Conservation (phyloP, 257 asterid species). For the Ballota nigra region DNA sequence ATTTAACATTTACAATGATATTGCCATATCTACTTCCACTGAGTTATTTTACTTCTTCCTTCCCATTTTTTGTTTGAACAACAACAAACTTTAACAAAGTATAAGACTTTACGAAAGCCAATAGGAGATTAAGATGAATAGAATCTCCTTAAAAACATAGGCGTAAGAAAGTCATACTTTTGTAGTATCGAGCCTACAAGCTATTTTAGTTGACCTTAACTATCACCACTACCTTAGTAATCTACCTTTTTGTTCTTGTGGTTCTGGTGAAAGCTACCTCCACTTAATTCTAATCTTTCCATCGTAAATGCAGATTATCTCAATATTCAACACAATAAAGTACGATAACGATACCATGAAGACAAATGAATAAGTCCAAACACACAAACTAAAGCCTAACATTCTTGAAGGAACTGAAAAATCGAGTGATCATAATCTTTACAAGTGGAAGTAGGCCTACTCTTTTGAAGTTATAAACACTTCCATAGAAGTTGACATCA, state of each 20-base stretch:
- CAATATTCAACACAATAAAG: slow-evolving; percentile 7
- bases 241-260: slow-evolving; percentile 8
- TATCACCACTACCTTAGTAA: slow-evolving; percentile 5
- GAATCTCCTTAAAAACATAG: slow-evolving; percentile 8
- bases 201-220: slow-evolving; percentile 1
- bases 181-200: slow-evolving; percentile 13
- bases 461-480: slow-evolving; percentile 3
- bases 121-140: background rate
- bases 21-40: background rate
- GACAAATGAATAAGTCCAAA: slow-evolving; percentile 3
- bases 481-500: slow-evolving; percentile 4
- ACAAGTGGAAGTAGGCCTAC: background rate
- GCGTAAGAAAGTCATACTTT: slow-evolving; percentile 6
- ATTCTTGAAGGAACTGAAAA: slow-evolving; percentile 19
- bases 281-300: slow-evolving; percentile 18
- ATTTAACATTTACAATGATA: background rate
- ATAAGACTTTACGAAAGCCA: background rate
- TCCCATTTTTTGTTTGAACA: background rate
- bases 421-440: slow-evolving; percentile 10
- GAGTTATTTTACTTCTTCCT: background rate
- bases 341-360: background rate
- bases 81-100: background rate
- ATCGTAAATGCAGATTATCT: slow-evolving; percentile 13
- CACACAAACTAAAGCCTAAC: slow-evolving; percentile 10
- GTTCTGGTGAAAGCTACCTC: background rate